Percentiles rank a stretch among this genome's conserved stretches.
Conservation (phyloP, 2,329 filamentous ascomycete species). For the Alternaria sp. region DNA sequence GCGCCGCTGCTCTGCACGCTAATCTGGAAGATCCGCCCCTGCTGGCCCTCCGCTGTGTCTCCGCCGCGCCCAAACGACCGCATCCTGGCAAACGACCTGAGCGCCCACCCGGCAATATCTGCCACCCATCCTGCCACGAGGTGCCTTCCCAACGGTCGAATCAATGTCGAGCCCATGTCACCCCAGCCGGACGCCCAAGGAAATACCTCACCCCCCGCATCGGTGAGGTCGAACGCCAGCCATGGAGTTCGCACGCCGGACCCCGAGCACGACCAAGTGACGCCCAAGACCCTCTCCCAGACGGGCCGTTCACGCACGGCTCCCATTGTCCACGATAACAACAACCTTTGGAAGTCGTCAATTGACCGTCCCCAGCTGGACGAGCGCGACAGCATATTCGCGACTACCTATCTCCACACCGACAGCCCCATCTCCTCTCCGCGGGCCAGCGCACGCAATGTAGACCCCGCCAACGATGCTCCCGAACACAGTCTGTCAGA, state of each 20-base stretch:
- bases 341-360: constrained; percentile 45
- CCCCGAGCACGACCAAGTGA: constrained; percentile 27
- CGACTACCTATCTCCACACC: constrained; percentile 65
- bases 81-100: constrained; percentile 29
- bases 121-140: constrained; percentile 47
- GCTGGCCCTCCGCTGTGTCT: constrained; percentile 31
- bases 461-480: constrained; percentile 37
- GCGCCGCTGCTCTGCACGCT: constrained; percentile 27
- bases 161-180: constrained; percentile 57
- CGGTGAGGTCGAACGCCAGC: constrained; percentile 50
- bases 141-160: constrained; percentile 41
- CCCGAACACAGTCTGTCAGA: constrained; percentile 34
- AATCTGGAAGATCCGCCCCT: constrained; percentile 21
- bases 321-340: constrained; percentile 42
- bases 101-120: constrained; percentile 41
- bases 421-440: constrained; percentile 56
- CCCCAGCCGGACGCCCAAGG: constrained; percentile 47
- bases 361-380: constrained; percentile 62
- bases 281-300: constrained; percentile 47
- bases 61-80: constrained; percentile 31
- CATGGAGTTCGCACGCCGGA: constrained; percentile 31
- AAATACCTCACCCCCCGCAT: constrained; percentile 52
- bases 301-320: constrained; percentile 51
- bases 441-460: constrained; percentile 38
- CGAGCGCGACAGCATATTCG: constrained; percentile 70